Conservation (phyloP, 352 stramenopile species). For the Peronospora farinosa region DNA sequence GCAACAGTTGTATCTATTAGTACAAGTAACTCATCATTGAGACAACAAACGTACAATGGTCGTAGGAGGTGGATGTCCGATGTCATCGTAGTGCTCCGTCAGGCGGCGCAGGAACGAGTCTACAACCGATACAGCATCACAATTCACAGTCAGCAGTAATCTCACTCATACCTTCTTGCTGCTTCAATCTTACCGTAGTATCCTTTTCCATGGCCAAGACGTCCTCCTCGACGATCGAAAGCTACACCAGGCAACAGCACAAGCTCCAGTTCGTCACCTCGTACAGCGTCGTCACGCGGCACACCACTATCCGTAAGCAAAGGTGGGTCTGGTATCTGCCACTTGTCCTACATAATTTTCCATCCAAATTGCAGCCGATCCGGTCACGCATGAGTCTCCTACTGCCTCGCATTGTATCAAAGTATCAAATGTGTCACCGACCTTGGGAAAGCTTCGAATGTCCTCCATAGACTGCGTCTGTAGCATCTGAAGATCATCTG, state of each 20-base stretch:
- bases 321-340: constrained; percentile 79
- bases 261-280: constrained; percentile 54
- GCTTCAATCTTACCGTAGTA: constrained; percentile 64
- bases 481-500: constrained; percentile 79
- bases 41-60: constrained; percentile 44
- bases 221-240: constrained; percentile 70
- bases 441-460: constrained; percentile 78
- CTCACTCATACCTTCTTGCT: not conserved
- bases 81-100: constrained; percentile 36
- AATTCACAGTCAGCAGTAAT: constrained; percentile 9
- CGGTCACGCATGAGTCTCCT: constrained; percentile 13
- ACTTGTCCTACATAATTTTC: constrained; percentile 61
- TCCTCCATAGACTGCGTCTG: constrained; percentile 52
- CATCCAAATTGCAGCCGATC: constrained; percentile 9
- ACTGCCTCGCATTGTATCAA: not conserved
- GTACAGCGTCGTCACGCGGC: constrained; percentile 39
- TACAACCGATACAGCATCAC: constrained; percentile 21
- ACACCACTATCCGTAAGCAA: constrained; percentile 21
- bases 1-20: not conserved
- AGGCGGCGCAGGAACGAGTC: constrained; percentile 71
- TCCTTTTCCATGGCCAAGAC: constrained; percentile 81
- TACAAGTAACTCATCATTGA: not conserved
- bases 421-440: constrained; percentile 8
- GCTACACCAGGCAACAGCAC: constrained; percentile 79
- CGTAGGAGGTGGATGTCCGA: constrained; percentile 33